These are phyloP conservation scores for Mycena amicta DNA, from an alignment of 768 basidiomycete genomes.

Conservation along the genomic window DNA sequence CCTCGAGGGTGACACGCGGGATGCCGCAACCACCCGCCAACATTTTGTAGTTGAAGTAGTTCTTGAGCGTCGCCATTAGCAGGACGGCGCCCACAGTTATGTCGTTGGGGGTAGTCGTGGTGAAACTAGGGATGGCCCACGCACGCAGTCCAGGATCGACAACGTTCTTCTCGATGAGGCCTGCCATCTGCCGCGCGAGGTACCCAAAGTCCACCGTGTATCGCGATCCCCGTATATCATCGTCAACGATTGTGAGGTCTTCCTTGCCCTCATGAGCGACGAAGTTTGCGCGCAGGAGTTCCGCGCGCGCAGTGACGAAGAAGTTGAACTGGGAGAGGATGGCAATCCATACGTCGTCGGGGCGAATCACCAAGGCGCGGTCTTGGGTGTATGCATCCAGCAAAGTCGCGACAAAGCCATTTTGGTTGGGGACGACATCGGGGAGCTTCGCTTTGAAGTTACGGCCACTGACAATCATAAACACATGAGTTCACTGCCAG, in stretches of 20 bases:
- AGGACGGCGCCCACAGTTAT: slow-evolving; percentile 38
- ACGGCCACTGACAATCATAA: not conserved
- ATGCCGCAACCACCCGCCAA: no score
- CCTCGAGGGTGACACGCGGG: slow-evolving; percentile 47
- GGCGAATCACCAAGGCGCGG: slow-evolving; percentile 43
- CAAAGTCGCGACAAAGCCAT: slow-evolving; percentile 2
- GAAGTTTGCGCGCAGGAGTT: slow-evolving; percentile 36
- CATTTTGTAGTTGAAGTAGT: slow-evolving; percentile 43
- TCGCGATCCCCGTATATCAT: slow-evolving; percentile 9
- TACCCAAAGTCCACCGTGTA: slow-evolving; percentile 24
- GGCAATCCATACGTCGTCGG: slow-evolving; percentile 53
- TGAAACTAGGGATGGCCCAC: slow-evolving; percentile 48
- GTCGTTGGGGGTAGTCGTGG: slow-evolving; percentile 45
- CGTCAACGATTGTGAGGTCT: slow-evolving; percentile 10
- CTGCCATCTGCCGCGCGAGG: slow-evolving; percentile 27
- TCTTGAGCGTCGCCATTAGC: slow-evolving; percentile 46
- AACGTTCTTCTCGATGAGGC: slow-evolving; percentile 29
- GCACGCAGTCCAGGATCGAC: slow-evolving; percentile 33
- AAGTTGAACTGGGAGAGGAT: slow-evolving; percentile 42
- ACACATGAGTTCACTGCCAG: no score
- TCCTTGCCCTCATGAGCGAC: slow-evolving; percentile 27
- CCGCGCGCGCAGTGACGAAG: slow-evolving; percentile 39
- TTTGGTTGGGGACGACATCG: not conserved
- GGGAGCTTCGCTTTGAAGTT: not conserved
- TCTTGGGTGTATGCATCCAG: slow-evolving; percentile 36